Evolutionary conservation across 768 basidiomycete genomes (phyloP).

Genomic region (Mycena maculata): DNA sequence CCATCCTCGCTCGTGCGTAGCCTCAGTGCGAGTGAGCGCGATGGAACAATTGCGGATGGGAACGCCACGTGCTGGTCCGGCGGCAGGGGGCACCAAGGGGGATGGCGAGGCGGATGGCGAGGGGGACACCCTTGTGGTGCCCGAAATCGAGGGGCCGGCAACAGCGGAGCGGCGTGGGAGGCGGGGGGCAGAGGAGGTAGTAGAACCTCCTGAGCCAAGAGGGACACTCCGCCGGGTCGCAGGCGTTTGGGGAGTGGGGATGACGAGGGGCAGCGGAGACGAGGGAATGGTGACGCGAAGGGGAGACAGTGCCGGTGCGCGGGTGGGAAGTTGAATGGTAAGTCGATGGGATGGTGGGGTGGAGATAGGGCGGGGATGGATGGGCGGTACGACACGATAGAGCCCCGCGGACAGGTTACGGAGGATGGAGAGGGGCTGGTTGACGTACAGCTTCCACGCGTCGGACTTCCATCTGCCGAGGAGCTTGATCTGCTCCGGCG

Average conservation of each 20-base stretch:
- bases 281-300: background rate
- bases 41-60: too few relatives aligned
- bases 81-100: too few relatives aligned
- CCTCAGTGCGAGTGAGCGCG: too few relatives aligned
- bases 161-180: too few relatives aligned
- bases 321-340: background rate
- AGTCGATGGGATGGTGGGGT: background rate
- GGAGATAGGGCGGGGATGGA: background rate
- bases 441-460: conserved; percentile 1
- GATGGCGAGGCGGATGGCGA: too few relatives aligned
- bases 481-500: background rate
- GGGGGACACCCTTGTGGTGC: too few relatives aligned
- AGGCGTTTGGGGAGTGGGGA: background rate
- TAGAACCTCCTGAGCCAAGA: too few relatives aligned
- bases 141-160: too few relatives aligned
- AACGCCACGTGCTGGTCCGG: too few relatives aligned
- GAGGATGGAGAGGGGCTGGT: background rate
- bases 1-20: background rate
- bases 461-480: background rate
- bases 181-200: too few relatives aligned
- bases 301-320: background rate
- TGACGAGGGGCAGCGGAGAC: too few relatives aligned
- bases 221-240: too few relatives aligned
- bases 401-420: background rate
- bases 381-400: background rate